Percentiles rank a stretch among this genome's conserved stretches.
These are phyloP conservation scores for Endoconidiophora polonica DNA, from an alignment of 2,329 filamentous ascomycete genomes.

Conservation along the genomic window DNA sequence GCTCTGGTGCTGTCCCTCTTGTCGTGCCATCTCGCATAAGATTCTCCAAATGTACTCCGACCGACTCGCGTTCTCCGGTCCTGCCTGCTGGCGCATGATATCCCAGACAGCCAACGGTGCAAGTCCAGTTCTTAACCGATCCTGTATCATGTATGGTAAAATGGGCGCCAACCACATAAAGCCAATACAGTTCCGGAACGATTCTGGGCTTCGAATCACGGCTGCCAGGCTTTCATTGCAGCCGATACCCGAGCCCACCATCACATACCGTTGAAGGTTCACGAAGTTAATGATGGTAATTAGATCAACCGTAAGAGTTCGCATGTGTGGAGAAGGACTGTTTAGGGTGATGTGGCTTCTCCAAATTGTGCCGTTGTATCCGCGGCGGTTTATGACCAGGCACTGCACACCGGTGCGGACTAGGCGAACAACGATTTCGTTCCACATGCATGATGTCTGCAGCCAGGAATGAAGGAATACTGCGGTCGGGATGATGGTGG, in stretches of 20 bases:
- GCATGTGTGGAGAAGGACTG: no score
- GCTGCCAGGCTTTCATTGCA: slow-evolving; percentile 5
- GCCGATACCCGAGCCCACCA: slow-evolving; percentile 8
- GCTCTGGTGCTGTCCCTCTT: background rate
- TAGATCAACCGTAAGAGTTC: no score
- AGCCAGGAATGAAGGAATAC: slow-evolving; percentile 8
- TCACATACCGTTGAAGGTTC: background rate
- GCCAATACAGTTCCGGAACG: background rate
- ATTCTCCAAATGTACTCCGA: slow-evolving; percentile 5
- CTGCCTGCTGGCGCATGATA: background rate
- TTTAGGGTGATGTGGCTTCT: background rate
- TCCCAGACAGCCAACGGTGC: slow-evolving; percentile 2
- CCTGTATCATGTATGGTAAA: background rate
- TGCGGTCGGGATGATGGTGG: background rate
- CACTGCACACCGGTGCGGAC: background rate
- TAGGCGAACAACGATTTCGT: background rate
- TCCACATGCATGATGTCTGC: slow-evolving; percentile 4
- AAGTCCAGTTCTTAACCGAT: background rate
- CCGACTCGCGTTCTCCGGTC: background rate
- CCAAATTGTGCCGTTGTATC: slow-evolving; percentile 2
- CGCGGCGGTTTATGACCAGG: slow-evolving; percentile 2
- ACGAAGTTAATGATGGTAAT: background rate
- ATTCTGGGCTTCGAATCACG: background rate
- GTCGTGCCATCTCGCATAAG: slow-evolving; percentile 5
- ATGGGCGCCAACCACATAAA: slow-evolving; percentile 4